Percentiles rank a stretch among this genome's conserved stretches.
Evolutionary conservation across 2,329 filamentous ascomycete genomes (phyloP).

Genomic region (Ascochyta rabiei): DNA sequence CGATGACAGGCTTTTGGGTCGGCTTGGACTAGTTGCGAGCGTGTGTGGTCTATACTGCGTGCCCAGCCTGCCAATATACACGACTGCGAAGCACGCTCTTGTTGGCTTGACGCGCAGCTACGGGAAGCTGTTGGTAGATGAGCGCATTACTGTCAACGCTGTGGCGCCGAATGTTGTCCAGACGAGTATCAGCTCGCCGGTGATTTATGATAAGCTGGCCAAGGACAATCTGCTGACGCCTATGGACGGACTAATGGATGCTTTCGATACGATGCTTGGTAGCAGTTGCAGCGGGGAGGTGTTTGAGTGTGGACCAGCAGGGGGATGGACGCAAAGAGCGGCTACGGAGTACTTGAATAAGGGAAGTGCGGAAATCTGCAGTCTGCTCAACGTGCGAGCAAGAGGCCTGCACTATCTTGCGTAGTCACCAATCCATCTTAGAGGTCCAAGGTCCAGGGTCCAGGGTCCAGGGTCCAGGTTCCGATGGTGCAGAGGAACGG

Average conservation of each 20-base stretch:
- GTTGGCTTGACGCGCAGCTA: slow-evolving; percentile 50
- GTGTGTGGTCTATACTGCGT: slow-evolving; percentile 53
- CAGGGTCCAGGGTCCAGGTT: neutral
- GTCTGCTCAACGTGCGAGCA: slow-evolving; percentile 11
- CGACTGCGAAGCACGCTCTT: slow-evolving; percentile 51
- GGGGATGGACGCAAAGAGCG: slow-evolving; percentile 34
- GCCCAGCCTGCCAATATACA: slow-evolving; percentile 52
- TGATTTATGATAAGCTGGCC: slow-evolving; percentile 50
- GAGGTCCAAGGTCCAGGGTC: neutral
- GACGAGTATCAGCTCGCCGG: slow-evolving; percentile 47
- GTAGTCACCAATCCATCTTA: neutral
- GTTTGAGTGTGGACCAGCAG: slow-evolving; percentile 52
- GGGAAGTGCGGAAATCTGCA: slow-evolving; percentile 29
- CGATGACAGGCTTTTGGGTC: slow-evolving; percentile 41
- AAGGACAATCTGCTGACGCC: slow-evolving; percentile 44
- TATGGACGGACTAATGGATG: slow-evolving; percentile 50
- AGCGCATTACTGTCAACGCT: slow-evolving; percentile 52
- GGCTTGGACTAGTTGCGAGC: slow-evolving; percentile 47
- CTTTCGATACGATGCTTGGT: slow-evolving; percentile 47
- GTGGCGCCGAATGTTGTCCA: slow-evolving; percentile 51
- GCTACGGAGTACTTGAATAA: slow-evolving; percentile 40
- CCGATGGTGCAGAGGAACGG: neutral
- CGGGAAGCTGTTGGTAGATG: slow-evolving; percentile 49
- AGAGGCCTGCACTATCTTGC: slow-evolving; percentile 11
- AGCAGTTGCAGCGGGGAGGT: slow-evolving; percentile 48